Evolutionary conservation across 2,329 filamentous ascomycete species (phyloP).

Genomic region (Pezicula carpinea): DNA sequence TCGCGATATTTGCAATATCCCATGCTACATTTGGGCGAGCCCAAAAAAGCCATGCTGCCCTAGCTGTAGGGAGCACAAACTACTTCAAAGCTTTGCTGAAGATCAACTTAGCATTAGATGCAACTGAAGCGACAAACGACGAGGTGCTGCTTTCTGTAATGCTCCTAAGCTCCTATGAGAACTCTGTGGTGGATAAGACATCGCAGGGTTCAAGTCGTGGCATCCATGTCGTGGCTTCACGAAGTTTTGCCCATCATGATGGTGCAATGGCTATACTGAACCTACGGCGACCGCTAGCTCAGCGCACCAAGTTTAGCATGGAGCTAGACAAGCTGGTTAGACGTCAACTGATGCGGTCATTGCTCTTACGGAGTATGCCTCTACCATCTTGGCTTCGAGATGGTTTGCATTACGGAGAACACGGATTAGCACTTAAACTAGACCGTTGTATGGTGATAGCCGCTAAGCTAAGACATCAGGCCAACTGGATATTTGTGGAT

Average conservation of each 20-base stretch:
- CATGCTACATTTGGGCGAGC: conserved; percentile 1
- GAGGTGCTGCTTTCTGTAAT: conserved; percentile 7
- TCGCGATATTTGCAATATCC: conserved; percentile 7
- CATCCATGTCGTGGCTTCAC: neutral
- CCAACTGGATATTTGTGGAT: neutral
- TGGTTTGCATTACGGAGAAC: conserved; percentile 6
- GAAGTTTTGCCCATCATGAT: conserved; percentile 4
- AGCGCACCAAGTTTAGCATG: neutral
- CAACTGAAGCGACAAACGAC: neutral
- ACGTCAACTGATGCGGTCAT: conserved; percentile 4
- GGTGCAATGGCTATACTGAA: conserved; percentile 4
- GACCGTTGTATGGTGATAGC: conserved; percentile 3
- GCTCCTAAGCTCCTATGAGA: conserved; percentile 9
- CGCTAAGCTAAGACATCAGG: conserved; percentile 5
- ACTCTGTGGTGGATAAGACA: neutral
- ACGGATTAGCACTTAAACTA: conserved; percentile 4
- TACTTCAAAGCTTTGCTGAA: conserved; percentile 7
- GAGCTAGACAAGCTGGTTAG: conserved; percentile 3
- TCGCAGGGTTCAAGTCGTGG: neutral
- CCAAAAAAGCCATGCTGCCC: neutral
- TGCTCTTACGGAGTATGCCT: neutral
- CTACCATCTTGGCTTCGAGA: conserved; percentile 4
- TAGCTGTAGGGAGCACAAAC: neutral
- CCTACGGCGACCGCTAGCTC: neutral
- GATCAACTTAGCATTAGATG: conserved; percentile 4